Conservation (phyloP, 768 basidiomycete species). For the Paxillus ammoniavirescens region DNA sequence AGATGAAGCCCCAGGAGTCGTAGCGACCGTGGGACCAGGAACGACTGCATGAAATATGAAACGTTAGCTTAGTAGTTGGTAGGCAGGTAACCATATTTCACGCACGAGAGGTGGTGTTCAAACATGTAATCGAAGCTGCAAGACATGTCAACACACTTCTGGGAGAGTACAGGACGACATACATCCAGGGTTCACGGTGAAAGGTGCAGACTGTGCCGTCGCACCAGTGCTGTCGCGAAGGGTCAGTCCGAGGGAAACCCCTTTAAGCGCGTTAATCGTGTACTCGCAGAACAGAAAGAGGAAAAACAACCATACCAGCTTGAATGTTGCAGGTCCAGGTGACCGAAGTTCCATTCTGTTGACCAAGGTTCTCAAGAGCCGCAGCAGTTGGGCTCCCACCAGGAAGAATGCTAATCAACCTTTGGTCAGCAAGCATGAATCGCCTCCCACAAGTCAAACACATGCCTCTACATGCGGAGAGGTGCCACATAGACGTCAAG, state of each 20-base stretch:
- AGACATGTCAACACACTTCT: constrained; percentile 10
- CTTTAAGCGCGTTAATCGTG: constrained; percentile 24
- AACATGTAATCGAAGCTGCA: constrained; percentile 37
- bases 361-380: constrained; percentile 48
- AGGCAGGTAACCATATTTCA: constrained; percentile 14
- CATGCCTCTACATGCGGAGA: constrained; percentile 37
- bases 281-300: background rate
- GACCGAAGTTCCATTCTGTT: constrained; percentile 35
- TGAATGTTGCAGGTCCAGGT: constrained; percentile 58
- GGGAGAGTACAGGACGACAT: constrained; percentile 24
- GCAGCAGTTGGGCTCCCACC: constrained; percentile 44
- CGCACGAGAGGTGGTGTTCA: constrained; percentile 24
- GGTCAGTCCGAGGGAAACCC: constrained; percentile 52
- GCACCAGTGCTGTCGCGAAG: constrained; percentile 62
- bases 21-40: constrained; percentile 18
- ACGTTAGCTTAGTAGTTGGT: constrained; percentile 15
- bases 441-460: background rate
- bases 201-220: constrained; percentile 46
- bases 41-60: constrained; percentile 15
- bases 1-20: constrained; percentile 4
- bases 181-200: constrained; percentile 52
- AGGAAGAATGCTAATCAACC: constrained; percentile 47
- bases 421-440: background rate
- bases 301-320: constrained; percentile 32
- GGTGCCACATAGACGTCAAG: background rate